Evolutionary conservation across 2,329 filamentous ascomycete genomes (phyloP), one percentile per base, ranked within the genome.

Genomic region (Arthroderma sp.): DNA sequence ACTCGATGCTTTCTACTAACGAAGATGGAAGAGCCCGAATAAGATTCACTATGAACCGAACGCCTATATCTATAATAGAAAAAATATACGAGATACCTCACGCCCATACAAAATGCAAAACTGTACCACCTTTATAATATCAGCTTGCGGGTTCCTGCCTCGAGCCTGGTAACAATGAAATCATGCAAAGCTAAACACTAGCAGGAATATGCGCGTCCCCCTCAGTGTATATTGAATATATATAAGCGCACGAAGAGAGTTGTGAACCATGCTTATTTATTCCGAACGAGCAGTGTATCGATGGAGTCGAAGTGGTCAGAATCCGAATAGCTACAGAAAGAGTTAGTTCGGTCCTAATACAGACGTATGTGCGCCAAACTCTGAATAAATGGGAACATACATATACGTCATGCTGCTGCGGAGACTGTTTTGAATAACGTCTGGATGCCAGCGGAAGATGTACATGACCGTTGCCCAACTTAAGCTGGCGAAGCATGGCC

Each of bases 351-450:
- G 25, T 56, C 56, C 11, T 54, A 54, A 21, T 25, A 57, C 53
- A 55, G 19, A 21, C 11, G 19, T 1, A 21, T 1, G n/a, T 5
- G 11, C 17, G 39, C 54, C 23, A 55, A 23, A 53, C 15, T 21
- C 19, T 28, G 25, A 19, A 31, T 11, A 37, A 9, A 3, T 31
- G 13, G 21, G 47, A 56, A 79, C 81, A 68, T 91, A 98, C 77
- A 98, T 95, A 69, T 98, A 98, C 65, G 83, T 88, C 93, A 98
- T 98, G 76, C 90, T 96, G 74, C 84, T 91, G 71, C 89, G 81
- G 77, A 98, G 74, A 71, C 91, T 96, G 60, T 85, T 83, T 79
- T 96, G 93, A 68, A 98, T 80, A 58, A 87, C 88, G 66, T 94
- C 88, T 4, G 93, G 90, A 75, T 97, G 85, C 81, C 87, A 88